phyloP scores from a whole-genome alignment of 148 eudicot genomes.

The Heliosperma pusillum region DNA sequence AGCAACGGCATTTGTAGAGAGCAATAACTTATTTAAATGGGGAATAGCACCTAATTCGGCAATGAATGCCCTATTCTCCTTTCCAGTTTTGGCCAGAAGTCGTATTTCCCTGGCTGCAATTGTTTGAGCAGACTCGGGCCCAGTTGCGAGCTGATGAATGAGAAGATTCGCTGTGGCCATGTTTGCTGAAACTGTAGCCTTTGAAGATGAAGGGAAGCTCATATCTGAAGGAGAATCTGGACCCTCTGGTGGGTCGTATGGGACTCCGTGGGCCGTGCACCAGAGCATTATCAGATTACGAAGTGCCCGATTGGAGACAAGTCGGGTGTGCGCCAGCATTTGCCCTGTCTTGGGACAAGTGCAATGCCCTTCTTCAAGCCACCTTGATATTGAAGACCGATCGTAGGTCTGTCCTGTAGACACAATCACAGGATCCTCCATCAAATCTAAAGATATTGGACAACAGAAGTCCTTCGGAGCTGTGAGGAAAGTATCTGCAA shows the following conservation, averaged over 20 bases:
- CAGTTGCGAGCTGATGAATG: constrained; percentile 56
- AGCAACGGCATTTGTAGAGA: constrained; percentile 50
- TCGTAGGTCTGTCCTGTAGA: constrained; percentile 92
- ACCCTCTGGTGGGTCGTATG: constrained; percentile 35
- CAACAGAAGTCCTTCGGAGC: constrained; percentile 84
- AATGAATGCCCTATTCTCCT: constrained; percentile 73
- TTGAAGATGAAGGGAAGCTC: constrained; percentile 42
- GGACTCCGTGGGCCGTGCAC: constrained; percentile 59
- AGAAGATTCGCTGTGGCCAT: constrained; percentile 64
- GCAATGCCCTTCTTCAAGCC: constrained; percentile 85
- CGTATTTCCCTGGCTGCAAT: constrained; percentile 80
- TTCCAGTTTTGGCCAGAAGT: constrained; percentile 75
- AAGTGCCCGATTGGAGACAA: constrained; percentile 67
- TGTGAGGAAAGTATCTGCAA: constrained; percentile 51
- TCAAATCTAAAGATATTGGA: constrained; percentile 78
- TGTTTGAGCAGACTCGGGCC: constrained; percentile 56
- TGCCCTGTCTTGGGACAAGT: constrained; percentile 96
- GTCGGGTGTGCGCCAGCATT: constrained; percentile 44
- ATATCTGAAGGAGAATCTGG: constrained; percentile 39
- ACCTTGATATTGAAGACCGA: constrained; percentile 60
- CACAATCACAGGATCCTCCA: constrained; percentile 78
- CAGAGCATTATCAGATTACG: constrained; percentile 71
- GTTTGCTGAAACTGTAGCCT: constrained; percentile 70
- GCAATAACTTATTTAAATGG: constrained; percentile 51
- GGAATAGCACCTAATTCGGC: constrained; percentile 91